A percentile compares a stretch with the other conserved stretches of the same genome.
Conservation (phyloP, 163 green algal species). For the Prototheca cutis region DNA sequence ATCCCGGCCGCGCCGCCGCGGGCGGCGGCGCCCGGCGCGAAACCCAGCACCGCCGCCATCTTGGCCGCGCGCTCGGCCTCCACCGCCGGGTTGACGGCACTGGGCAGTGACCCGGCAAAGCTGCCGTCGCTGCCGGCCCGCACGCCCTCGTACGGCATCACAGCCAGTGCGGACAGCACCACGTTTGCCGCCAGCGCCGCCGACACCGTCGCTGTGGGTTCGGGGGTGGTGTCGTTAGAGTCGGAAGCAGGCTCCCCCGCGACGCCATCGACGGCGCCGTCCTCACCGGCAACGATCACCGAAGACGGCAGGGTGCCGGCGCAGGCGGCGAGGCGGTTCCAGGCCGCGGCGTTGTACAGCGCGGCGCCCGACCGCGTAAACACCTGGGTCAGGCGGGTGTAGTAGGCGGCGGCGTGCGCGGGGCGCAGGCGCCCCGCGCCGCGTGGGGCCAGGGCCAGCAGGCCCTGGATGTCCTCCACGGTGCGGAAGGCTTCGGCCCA, state of each 20-base stretch:
- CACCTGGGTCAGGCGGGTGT: conserved; percentile 92
- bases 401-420: conserved; percentile 91
- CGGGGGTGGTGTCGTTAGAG: no score
- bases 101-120: neutral
- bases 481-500: conserved; percentile 97
- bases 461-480: conserved; percentile 96
- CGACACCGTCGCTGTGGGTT: no score
- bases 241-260: no score
- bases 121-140: neutral
- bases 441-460: conserved; percentile 57
- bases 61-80: conserved; percentile 74
- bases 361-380: conserved; percentile 81
- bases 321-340: conserved; percentile 75
- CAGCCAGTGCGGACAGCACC: conserved; percentile 31
- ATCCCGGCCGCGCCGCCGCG: conserved; percentile 9
- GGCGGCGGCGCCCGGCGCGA: conserved; percentile 23
- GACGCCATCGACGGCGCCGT: no score
- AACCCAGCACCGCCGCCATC: conserved; percentile 89
- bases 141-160: conserved; percentile 74
- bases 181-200: conserved; percentile 41
- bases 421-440: conserved; percentile 55
- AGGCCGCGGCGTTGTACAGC: conserved; percentile 92
- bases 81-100: conserved; percentile 34
- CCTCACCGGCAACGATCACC: no score
- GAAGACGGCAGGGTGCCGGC: no score